Evolutionary conservation across 345 rosid genomes (phyloP), one percentile per base, ranked within the genome.

Genomic region (Hevea brasiliensis): DNA sequence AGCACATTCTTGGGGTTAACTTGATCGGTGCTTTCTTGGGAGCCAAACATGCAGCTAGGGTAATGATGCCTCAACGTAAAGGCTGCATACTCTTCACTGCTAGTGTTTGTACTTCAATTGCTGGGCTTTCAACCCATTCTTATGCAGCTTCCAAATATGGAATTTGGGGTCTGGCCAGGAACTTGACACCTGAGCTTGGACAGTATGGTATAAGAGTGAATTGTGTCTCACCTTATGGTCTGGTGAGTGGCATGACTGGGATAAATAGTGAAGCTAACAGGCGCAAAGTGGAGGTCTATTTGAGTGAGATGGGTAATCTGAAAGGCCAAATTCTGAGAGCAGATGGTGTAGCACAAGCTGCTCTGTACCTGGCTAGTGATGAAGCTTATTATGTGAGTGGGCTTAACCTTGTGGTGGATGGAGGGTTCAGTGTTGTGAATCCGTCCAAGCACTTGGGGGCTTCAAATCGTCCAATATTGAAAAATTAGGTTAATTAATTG

Each of bases 351-450:
- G 88, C 85, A 0, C 29, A 56, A 27, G 84, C 88, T 20, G 86
- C 82, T 1, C 51, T 83, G 0, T 80, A 63, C 64, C 35, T 81
- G 83, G 86, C 85, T 9, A 81, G 88, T 21, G 85, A 87, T 29
- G 88, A 84, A 21, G 81, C 85, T 0, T 58, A 58, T 20, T 83
- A 83, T 67, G 81, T 81, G 62, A 81, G 80, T 45, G 88, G 90
- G 17, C 37, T 74, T 1, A 84, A 84, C 73, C 74, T 86, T 2
- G 71, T 79, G 56, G 73, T 84, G 40, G 89, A 86, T 63, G 85
- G 89, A 8, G 88, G 84, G 15, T 76, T 55, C 53, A 74, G 81
- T 44, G 20, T 61, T 3, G 77, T 80, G n/a, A 86, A 83, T 76
- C 80, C 87, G n/a, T n/a, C n/a, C n/a, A n/a, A n/a, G 51, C 12